Conservation (phyloP, 352 stramenopile genomes). For the Phytophthora hibernalis region DNA sequence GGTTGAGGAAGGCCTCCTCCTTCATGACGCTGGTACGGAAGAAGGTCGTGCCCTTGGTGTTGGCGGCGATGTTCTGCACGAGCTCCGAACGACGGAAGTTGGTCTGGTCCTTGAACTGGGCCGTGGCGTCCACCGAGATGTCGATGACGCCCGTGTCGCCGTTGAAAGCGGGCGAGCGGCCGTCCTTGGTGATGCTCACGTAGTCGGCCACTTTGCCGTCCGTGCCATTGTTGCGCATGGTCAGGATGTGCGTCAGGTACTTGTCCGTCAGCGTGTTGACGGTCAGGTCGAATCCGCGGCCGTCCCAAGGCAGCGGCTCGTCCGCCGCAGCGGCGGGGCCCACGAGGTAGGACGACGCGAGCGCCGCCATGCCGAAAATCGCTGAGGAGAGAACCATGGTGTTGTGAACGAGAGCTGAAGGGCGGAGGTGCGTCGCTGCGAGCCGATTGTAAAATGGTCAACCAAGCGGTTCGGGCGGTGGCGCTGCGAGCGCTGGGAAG, state of each 20-base stretch:
- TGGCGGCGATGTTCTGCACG: slow-evolving; percentile 55
- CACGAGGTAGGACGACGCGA: slow-evolving; percentile 36
- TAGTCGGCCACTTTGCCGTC: slow-evolving; percentile 54
- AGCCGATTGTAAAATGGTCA: slow-evolving; percentile 34
- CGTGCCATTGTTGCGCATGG: slow-evolving; percentile 51
- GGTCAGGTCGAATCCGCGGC: slow-evolving; percentile 57
- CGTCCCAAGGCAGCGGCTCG: slow-evolving; percentile 56
- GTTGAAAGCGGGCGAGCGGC: slow-evolving; percentile 57
- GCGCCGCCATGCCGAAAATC: slow-evolving; percentile 32
- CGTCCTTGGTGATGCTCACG: slow-evolving; percentile 47
- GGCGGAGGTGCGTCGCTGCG: slow-evolving; percentile 10
- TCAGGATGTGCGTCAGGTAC: slow-evolving; percentile 71
- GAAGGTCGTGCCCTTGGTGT: slow-evolving; percentile 48
- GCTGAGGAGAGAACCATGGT: slow-evolving; percentile 44
- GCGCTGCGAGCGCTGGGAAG: slow-evolving; percentile 14
- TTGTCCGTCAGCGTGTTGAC: slow-evolving; percentile 61
- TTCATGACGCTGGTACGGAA: slow-evolving; percentile 69
- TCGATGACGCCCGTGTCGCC: slow-evolving; percentile 60
- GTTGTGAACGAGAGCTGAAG: slow-evolving; percentile 3
- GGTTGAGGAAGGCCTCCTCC: slow-evolving; percentile 54
- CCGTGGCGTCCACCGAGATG: slow-evolving; percentile 53
- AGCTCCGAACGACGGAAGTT: slow-evolving; percentile 72
- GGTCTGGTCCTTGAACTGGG: slow-evolving; percentile 53
- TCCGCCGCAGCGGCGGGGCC: slow-evolving; percentile 24
- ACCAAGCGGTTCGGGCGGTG: slow-evolving; percentile 2